phyloP scores from a whole-genome alignment of 208 protist species.

The Trypanosoma vivax region DNA sequence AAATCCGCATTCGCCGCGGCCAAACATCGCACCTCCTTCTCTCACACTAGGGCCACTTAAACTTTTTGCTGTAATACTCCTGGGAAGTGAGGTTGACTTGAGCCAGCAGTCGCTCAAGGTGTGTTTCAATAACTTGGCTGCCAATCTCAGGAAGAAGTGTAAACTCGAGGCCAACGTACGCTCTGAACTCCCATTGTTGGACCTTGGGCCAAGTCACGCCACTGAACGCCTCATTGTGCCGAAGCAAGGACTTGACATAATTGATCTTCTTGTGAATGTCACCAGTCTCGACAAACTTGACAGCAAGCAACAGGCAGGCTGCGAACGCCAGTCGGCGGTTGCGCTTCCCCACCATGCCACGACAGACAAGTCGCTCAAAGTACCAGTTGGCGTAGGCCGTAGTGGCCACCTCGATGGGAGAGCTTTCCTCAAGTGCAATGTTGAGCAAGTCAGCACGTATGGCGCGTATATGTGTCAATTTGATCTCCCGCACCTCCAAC shows the following conservation, averaged over 20 bases:
- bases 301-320: slow-evolving; percentile 61
- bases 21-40: slow-evolving; percentile 50
- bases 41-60: slow-evolving; percentile 36
- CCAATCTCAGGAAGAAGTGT: slow-evolving; percentile 61
- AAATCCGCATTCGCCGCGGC: background rate
- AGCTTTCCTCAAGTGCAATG: slow-evolving; percentile 63
- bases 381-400: slow-evolving; percentile 84
- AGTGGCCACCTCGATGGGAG: slow-evolving; percentile 61
- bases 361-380: slow-evolving; percentile 73
- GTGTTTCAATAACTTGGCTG: slow-evolving; percentile 53
- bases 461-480: slow-evolving; percentile 73
- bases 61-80: slow-evolving; percentile 84
- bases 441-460: slow-evolving; percentile 65
- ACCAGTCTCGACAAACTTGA: slow-evolving; percentile 81
- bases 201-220: slow-evolving; percentile 62
- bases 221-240: slow-evolving; percentile 42
- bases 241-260: slow-evolving; percentile 63
- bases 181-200: slow-evolving; percentile 63
- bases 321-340: slow-evolving; percentile 73
- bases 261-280: slow-evolving; percentile 59
- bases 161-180: slow-evolving; percentile 82
- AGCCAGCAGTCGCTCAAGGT: slow-evolving; percentile 72
- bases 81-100: slow-evolving; percentile 69
- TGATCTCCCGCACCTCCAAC: slow-evolving; percentile 77
- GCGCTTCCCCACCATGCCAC: slow-evolving; percentile 71